Conservation (phyloP, 345 rosid species). For the Arabis alpina region DNA sequence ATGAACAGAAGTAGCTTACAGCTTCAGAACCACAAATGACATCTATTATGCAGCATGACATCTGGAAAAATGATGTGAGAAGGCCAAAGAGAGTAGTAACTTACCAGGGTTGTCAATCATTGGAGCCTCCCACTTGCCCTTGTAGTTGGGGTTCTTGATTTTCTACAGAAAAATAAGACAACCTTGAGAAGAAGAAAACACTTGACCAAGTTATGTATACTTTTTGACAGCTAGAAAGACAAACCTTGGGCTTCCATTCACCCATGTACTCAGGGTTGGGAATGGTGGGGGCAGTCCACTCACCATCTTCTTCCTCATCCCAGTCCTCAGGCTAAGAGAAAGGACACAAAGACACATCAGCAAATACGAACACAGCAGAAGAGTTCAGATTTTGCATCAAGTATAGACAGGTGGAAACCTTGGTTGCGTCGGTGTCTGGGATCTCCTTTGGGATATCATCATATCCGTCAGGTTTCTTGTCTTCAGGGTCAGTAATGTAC, state of each 20-base stretch:
- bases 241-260: slow-evolving; percentile 91
- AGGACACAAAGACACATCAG: slow-evolving; percentile 7
- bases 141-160: slow-evolving; percentile 94
- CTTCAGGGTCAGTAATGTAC: slow-evolving; percentile 92
- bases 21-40: not conserved
- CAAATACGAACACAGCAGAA: slow-evolving; percentile 1
- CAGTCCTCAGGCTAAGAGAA: slow-evolving; percentile 89
- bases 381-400: not conserved
- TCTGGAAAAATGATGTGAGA: not conserved
- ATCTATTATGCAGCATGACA: not conserved
- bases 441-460: slow-evolving; percentile 97
- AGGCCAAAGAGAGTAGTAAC: slow-evolving; percentile 2
- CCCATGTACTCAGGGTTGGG: slow-evolving; percentile 98
- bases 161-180: slow-evolving; percentile 53
- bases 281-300: slow-evolving; percentile 96
- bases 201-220: not conserved
- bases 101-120: slow-evolving; percentile 97
- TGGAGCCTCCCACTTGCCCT: slow-evolving; percentile 98
- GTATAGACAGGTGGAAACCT: slow-evolving; percentile 52
- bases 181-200: not conserved
- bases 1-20: slow-evolving; percentile 32
- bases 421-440: slow-evolving; percentile 79
- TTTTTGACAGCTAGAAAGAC: slow-evolving; percentile 25
- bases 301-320: slow-evolving; percentile 99
- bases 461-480: slow-evolving; percentile 94